Conservation (phyloP, 176 grass and related monocot species). For the Triticum monococcum region DNA sequence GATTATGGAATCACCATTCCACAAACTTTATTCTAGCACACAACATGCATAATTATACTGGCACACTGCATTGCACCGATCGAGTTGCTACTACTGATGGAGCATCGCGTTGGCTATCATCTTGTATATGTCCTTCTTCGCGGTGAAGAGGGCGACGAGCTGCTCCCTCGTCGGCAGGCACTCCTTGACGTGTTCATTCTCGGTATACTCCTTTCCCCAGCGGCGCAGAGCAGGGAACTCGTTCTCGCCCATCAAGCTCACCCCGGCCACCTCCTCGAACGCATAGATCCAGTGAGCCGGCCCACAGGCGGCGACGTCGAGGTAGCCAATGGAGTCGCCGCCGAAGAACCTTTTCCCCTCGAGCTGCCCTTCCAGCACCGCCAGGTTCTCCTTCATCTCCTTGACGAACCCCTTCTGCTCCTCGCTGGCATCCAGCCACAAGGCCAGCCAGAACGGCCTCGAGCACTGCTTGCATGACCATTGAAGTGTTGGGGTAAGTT, state of each 20-base stretch:
- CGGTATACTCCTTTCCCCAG: background rate
- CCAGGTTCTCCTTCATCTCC: background rate
- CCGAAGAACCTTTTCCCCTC: background rate
- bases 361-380: background rate
- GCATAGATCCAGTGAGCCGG: background rate
- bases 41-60: background rate
- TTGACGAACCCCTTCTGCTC: background rate
- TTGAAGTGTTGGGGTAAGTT: background rate
- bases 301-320: background rate
- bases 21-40: background rate
- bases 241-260: background rate
- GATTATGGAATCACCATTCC: background rate
- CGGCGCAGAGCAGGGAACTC: background rate
- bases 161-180: background rate
- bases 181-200: background rate
- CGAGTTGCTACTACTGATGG: background rate
- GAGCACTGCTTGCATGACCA: background rate
- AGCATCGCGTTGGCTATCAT: background rate
- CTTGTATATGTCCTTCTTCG: background rate
- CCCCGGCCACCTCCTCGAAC: background rate
- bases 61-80: too few relatives aligned
- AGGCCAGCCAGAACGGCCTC: background rate
- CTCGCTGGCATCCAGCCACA: background rate
- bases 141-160: background rate
- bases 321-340: background rate